Conservation (phyloP, 257 asterid species). For the Paulownia fortunei region DNA sequence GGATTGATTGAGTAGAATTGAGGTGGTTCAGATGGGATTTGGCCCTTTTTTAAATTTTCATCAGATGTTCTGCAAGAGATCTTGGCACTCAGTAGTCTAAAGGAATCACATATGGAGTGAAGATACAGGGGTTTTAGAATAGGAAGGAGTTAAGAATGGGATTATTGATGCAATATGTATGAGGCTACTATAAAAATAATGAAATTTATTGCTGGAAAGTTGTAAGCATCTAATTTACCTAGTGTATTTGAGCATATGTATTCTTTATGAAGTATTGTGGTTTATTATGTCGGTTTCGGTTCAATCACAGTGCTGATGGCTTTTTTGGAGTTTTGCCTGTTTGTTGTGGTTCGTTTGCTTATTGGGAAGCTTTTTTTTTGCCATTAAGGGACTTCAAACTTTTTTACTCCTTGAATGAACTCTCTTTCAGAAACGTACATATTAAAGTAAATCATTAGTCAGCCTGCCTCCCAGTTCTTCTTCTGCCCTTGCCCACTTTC, state of each 20-base stretch:
- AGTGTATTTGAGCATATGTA: background rate
- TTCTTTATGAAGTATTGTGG: background rate
- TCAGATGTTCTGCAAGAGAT: background rate
- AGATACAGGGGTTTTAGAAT: no score
- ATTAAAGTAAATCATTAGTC: background rate
- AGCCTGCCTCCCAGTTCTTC: background rate
- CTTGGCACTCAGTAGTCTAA: background rate
- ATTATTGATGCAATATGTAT: background rate
- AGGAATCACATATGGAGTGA: background rate
- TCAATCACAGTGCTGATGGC: background rate
- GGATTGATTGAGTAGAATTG: background rate
- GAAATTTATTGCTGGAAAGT: background rate
- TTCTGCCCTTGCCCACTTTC: conserved; percentile 9
- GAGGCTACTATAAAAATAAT: background rate
- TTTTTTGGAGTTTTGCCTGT: background rate
- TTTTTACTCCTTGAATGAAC: background rate
- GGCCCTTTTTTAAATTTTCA: conserved; percentile 6
- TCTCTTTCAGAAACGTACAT: background rate
- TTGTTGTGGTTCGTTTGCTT: background rate
- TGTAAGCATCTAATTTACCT: background rate
- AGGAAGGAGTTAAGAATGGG: background rate
- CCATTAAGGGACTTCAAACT: background rate
- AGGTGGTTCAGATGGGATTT: conserved; percentile 14
- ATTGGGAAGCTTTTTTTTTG: background rate
- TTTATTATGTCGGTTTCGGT: background rate